Evolutionary conservation across 495 filamentous ascomycete genomes (phyloP), one percentile per base, ranked within the genome.

Genomic region (Lineolata rhizophorae): DNA sequence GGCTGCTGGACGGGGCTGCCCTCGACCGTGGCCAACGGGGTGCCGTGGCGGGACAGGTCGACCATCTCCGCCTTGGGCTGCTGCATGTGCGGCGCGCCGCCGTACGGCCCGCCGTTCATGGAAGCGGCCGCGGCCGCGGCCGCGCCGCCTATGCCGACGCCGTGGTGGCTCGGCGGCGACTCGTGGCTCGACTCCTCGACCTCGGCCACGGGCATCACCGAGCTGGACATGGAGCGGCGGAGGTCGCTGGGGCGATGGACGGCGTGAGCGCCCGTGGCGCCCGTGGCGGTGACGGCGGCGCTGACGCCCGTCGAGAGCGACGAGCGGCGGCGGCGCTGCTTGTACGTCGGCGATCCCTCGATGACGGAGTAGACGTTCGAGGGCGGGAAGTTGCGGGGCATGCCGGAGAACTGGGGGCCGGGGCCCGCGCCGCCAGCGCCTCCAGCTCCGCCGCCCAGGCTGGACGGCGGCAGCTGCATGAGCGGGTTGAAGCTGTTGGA

Each of bases 261-360:
- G 24, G 64, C 63, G 34, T 66, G 67, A 9, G 63, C 57, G 21
- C 46, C 48, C 36, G 57, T 10, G 22, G 22, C 64, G n/a, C 62
- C 61, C 32, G 50, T 51, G 5, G 53, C 53, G 3, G 67, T 60
- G 14, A 68, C 67, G 30, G 72, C 64, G 34, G 71, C 61, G 20
- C 71, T 67, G 38, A 66, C 66, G 20, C 62, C 62, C 31, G 76
- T 61, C 9, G 82, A 78, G 12, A 94, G 76, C 16, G 87, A 94
- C 14, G 87, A 91, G 19, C 90, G 76, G 38, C 87, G 69, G 45
- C 87, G 67, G 36, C 87, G 70, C 58, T 94, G 90, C 64, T 97
- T 97, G 59, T 97, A 97, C 8, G 85, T 93, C 16, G 87, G 87
- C 4, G 87, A 97, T 14, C 87, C 87, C 57, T 97, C 87, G 43